Evolutionary conservation across 441 rosid species (phyloP), one percentile per base, ranked within the genome.

Genomic region (Populus hybrid): DNA sequence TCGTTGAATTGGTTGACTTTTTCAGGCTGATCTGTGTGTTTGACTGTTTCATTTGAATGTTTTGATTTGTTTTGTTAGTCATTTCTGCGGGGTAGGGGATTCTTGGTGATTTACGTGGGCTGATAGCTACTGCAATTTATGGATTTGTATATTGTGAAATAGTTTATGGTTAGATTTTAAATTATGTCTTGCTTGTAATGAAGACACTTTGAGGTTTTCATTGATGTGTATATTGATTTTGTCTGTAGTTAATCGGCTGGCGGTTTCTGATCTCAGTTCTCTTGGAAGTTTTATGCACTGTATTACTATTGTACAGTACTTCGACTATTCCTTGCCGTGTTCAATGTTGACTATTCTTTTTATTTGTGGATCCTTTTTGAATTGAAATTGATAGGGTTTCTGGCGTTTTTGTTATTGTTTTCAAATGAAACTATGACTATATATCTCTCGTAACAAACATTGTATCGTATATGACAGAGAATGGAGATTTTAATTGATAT

Each of bases 1-100:
- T 24, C 7, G 35, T 61, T 68, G 35, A 63, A 30, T 75, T 74
- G 35, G 20, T 46, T 73, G 72, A 18, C 59, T 71, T 53, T 68
- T 69, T 1, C 26, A 9, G 67, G 53, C 20, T 36, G 59, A 75
- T 46, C 69, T 30, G 64, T 36, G 67, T 11, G 73, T 65, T 71
- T 40, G 74, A 69, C 70, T 36, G 32, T 9, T 35, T 71, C 24
- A 34, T 67, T 50, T 23, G 69, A 10, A 63, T 70, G 69, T 24
- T 20, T 6, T 8, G n/a, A 12, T 67, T 53, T 40, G 57, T 28
- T 5, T 34, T 30, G 5, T 30, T 4, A 2, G 35, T 6, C 23
- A 38, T 21, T 11, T 34, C 53, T 35, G 40, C 3, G 26, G 30
- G 5, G 24, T 0, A 4, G 6, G 61, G n/a, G 28, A 10, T 40